These are phyloP conservation scores for Lasiodiplodia sp. DNA, from an alignment of 2,329 filamentous ascomycete genomes.

Conservation along the genomic window DNA sequence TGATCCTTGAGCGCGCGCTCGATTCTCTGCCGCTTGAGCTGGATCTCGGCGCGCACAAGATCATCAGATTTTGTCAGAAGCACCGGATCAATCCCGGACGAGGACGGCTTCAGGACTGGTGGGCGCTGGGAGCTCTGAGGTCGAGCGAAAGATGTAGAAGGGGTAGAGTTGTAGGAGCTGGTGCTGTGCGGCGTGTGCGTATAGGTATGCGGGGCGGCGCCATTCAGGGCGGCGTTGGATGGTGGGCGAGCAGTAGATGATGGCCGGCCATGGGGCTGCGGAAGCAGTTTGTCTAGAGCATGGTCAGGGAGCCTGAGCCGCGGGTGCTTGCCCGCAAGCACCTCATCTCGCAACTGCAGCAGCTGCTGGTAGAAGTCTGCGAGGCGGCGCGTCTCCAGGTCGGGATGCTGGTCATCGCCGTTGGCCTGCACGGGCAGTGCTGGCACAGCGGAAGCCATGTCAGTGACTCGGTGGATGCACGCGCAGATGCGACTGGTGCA, in stretches of 20 bases:
- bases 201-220: constrained; percentile 12
- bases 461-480: constrained; percentile 10
- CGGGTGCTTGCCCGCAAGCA: constrained; percentile 78
- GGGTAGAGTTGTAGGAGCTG: constrained; percentile 35
- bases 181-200: constrained; percentile 21
- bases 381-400: constrained; percentile 49
- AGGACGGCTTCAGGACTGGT: constrained; percentile 51
- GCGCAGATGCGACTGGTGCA: constrained; percentile 6
- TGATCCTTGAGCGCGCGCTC: constrained; percentile 81
- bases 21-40: constrained; percentile 79
- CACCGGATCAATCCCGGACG: constrained; percentile 79
- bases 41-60: constrained; percentile 80
- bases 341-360: constrained; percentile 77
- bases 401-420: constrained; percentile 44
- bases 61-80: constrained; percentile 86
- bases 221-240: constrained; percentile 26
- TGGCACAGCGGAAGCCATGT: constrained; percentile 29
- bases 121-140: constrained; percentile 22
- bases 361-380: constrained; percentile 75
- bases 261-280: constrained; percentile 22
- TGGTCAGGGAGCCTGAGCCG: constrained; percentile 65
- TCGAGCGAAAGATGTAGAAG: constrained; percentile 25
- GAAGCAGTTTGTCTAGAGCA: constrained; percentile 54
- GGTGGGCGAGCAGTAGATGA: constrained; percentile 35
- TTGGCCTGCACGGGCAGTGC: constrained; percentile 40